Evolutionary conservation across 768 basidiomycete genomes (phyloP), one percentile per base, ranked within the genome.

Genomic region (Antrodiella citrinella): DNA sequence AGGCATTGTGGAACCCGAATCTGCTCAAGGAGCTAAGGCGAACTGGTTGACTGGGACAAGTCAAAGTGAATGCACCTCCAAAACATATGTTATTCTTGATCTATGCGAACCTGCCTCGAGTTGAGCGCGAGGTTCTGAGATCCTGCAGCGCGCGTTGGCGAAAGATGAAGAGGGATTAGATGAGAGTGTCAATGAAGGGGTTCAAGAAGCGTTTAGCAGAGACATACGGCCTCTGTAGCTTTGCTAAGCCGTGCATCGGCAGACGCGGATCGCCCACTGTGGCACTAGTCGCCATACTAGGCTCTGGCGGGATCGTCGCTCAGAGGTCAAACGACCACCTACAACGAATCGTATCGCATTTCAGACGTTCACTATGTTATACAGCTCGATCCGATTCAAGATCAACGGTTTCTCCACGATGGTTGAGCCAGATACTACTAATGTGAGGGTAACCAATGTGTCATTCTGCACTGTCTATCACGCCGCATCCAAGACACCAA

Each of bases 1-100:
- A 91, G 49, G 82, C 84, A 76, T 89, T 87, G 67, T 87, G 82
- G 71, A 91, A 91, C 59, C 87, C 88, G 72, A 92, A 92, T 82
- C 90, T 92, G 59, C 47, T 54, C 56, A 41, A 54, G 51, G 54
- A 47, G 41, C 26, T 41, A 30, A 38, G 50, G 41, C 15, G 22
- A 51, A 35, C 42, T 44, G 51, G 15, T 15, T 9, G n/a, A 22
- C 7, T 18, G n/a, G 41, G 18, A n/a, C 42, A 21, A 43, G 46
- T 19, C 48, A 46, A 41, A 42, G 23, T 48, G 51, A 57, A 52
- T 72, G 41, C 21, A 75, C 73, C 71, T 75, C 73, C 73, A 75
- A 62, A 75, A 75, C 73, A 75, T 75, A 55, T 51, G 51, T 55
- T 35, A 15, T n/a, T 35, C 30, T 35, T 39, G n/a, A 48, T 22